Conservation (phyloP, 306 rosid species). For the Pyrus communis region DNA sequence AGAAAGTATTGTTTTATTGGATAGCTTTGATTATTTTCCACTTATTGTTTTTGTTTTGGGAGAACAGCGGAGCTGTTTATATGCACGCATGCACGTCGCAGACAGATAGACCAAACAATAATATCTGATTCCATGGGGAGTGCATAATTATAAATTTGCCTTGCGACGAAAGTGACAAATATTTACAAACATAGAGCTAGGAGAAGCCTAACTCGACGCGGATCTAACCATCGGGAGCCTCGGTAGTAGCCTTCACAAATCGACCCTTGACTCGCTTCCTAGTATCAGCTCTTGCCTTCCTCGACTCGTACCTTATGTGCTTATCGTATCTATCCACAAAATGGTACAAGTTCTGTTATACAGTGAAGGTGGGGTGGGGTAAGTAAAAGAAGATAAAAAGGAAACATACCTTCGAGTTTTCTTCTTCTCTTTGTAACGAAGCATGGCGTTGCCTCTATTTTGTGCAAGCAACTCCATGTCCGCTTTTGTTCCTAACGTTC, state of each 20-base stretch:
- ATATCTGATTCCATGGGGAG: background rate
- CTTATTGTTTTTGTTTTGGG: background rate
- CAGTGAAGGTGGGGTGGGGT: background rate
- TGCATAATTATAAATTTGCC: constrained; percentile 20
- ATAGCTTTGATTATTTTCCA: background rate
- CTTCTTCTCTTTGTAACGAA: constrained; percentile 70
- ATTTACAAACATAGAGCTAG: constrained; percentile 19
- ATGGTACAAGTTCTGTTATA: background rate
- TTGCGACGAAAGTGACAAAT: background rate
- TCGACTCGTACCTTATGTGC: constrained; percentile 59
- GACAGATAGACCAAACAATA: background rate
- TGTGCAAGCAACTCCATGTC: constrained; percentile 43
- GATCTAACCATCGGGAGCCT: constrained; percentile 18
- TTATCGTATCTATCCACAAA: constrained; percentile 45
- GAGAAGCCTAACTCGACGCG: background rate
- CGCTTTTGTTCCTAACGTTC: constrained; percentile 31
- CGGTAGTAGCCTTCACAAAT: constrained; percentile 50
- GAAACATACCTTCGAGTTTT: constrained; percentile 48
- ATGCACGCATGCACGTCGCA: background rate
- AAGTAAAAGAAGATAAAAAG: background rate
- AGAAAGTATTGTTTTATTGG: background rate
- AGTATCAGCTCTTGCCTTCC: constrained; percentile 72
- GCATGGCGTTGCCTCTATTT: constrained; percentile 68
- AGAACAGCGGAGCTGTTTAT: background rate
- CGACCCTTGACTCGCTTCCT: constrained; percentile 66